Evolutionary conservation across 176 grass and related monocot species (phyloP).

Genomic region (Oryza meyeriana): DNA sequence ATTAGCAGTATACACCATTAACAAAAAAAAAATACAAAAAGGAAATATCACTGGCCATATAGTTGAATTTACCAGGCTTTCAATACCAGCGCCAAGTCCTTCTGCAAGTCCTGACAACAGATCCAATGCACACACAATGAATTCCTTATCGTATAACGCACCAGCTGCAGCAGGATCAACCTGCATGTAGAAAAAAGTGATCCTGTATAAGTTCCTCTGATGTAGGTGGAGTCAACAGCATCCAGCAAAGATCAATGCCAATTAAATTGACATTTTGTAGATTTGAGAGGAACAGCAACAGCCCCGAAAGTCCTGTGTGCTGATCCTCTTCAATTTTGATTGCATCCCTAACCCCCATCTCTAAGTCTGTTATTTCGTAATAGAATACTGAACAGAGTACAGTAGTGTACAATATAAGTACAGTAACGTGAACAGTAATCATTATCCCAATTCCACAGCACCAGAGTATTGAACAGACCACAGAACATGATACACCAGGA

Average conservation of each 20-base stretch:
- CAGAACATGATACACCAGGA: neutral
- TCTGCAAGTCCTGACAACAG: slow-evolving; percentile 86
- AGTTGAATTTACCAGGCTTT: slow-evolving; percentile 76
- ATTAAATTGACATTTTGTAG: neutral
- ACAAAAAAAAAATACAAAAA: neutral
- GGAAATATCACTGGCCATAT: neutral
- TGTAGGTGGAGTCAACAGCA: neutral
- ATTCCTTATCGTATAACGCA: slow-evolving; percentile 88
- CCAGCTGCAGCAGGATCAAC: slow-evolving; percentile 72
- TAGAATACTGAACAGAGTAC: neutral
- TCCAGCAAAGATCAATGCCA: neutral
- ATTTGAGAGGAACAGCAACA: neutral
- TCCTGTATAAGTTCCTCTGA: neutral
- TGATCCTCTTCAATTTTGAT: neutral
- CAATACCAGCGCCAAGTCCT: slow-evolving; percentile 69
- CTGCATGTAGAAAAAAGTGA: slow-evolving; percentile 51
- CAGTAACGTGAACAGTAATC: no score
- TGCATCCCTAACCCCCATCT: neutral
- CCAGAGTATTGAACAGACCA: neutral
- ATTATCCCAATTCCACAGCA: no score
- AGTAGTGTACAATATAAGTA: no score
- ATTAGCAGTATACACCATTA: slow-evolving; percentile 11
- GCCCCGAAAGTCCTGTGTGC: neutral
- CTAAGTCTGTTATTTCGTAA: neutral
- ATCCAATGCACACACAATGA: slow-evolving; percentile 87